These are phyloP conservation scores for Chamaenerion angustifolium DNA, from an alignment of 345 rosid species.

Conservation along the genomic window DNA sequence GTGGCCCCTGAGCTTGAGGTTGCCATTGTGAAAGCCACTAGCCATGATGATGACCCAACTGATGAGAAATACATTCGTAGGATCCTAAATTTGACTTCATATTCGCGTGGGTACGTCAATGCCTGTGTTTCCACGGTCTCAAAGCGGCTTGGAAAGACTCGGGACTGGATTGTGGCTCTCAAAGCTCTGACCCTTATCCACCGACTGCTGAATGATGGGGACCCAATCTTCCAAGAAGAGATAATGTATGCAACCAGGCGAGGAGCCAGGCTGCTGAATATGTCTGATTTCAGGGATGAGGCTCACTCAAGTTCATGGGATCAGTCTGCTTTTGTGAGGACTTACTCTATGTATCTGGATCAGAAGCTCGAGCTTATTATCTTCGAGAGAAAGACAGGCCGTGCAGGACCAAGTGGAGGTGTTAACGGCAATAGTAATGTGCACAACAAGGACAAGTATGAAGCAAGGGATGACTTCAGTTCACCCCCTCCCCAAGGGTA, in stretches of 20 bases:
- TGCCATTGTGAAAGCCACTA: conserved; percentile 79
- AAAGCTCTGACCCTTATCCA: conserved; percentile 66
- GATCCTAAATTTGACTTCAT: conserved; percentile 46
- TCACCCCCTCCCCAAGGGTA: conserved; percentile 55
- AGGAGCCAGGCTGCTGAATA: conserved; percentile 62
- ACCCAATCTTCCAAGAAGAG: conserved; percentile 60
- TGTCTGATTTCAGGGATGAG: conserved; percentile 80
- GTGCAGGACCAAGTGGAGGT: conserved; percentile 13
- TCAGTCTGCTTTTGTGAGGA: conserved; percentile 65
- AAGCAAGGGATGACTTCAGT: conserved; percentile 33
- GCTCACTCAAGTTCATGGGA: conserved; percentile 97
- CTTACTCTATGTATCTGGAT: conserved; percentile 64
- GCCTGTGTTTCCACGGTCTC: conserved; percentile 68
- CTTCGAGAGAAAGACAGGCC: conserved; percentile 43
- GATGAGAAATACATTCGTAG: conserved; percentile 65
- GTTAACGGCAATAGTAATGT: conserved; percentile 17
- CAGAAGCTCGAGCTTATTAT: conserved; percentile 52
- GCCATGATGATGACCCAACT: conserved; percentile 83
- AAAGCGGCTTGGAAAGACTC: conserved; percentile 62
- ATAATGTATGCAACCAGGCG: conserved; percentile 51
- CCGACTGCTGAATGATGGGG: conserved; percentile 53
- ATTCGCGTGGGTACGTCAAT: conserved; percentile 47
- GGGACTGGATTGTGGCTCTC: conserved; percentile 87
- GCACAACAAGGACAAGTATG: conserved; percentile 29
- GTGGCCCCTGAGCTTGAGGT: conserved; percentile 94